Conservation (phyloP, 148 eudicot genomes). For the Rhododendron ovatum region DNA sequence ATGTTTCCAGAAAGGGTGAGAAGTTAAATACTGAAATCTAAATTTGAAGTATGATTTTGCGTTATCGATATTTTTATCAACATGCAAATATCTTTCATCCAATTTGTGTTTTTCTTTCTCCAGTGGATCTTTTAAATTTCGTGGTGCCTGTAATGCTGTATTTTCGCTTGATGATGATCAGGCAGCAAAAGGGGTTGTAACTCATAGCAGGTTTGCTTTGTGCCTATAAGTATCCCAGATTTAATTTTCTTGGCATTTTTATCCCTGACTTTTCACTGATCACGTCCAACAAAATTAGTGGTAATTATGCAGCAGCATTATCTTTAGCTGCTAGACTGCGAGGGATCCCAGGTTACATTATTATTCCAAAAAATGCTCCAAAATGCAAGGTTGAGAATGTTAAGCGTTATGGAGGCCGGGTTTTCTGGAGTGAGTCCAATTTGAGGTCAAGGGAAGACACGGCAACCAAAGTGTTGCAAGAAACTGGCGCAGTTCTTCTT, state of each 20-base stretch:
- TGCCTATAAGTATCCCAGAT: not conserved
- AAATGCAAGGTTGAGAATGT: conserved; percentile 96
- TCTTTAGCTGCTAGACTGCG: conserved; percentile 87
- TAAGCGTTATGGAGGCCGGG: conserved; percentile 77
- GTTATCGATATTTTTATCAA: not conserved
- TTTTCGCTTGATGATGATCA: conserved; percentile 70
- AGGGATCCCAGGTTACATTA: conserved; percentile 84
- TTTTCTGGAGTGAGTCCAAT: conserved; percentile 81
- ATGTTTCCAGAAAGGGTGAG: conserved; percentile 97
- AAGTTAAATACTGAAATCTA: not conserved
- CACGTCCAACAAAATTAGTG: conserved; percentile 39
- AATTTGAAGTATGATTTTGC: not conserved
- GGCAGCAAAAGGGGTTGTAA: conserved; percentile 90
- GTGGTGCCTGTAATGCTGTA: conserved; percentile 95
- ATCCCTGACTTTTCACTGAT: conserved; percentile 7
- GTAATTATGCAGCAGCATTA: conserved; percentile 95
- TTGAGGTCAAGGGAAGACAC: conserved; percentile 68
- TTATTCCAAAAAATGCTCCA: conserved; percentile 87
- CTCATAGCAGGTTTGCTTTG: conserved; percentile 82
- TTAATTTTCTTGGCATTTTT: not conserved
- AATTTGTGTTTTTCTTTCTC: not conserved
- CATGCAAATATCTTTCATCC: not conserved
- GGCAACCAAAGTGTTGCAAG: conserved; percentile 62
- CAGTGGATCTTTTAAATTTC: conserved; percentile 94
- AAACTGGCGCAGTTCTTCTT: conserved; percentile 85